phyloP scores from a whole-genome alignment of 495 filamentous ascomycete species.

The Penicillium atrosanguineum region DNA sequence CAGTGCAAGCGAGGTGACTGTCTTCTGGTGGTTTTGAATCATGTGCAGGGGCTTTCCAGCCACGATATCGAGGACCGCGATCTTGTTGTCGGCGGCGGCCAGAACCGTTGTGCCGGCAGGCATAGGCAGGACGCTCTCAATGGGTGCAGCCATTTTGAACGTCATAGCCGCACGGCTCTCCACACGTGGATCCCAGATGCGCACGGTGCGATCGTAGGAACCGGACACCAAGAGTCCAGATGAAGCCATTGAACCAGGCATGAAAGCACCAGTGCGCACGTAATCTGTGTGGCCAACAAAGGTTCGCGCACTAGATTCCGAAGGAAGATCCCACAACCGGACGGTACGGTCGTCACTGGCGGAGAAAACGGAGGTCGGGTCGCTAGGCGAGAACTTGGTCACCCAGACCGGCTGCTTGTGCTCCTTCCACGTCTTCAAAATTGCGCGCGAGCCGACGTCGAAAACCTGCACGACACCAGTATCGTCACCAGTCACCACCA shows the following conservation, averaged over 20 bases:
- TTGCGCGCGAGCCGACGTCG: slow-evolving; percentile 81
- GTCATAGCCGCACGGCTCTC: slow-evolving; percentile 71
- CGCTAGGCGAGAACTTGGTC: slow-evolving; percentile 81
- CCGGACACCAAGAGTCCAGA: slow-evolving; percentile 78
- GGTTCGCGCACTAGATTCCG: slow-evolving; percentile 65
- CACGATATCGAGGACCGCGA: slow-evolving; percentile 91
- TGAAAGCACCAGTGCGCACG: slow-evolving; percentile 79
- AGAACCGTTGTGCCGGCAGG: slow-evolving; percentile 82
- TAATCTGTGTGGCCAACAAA: slow-evolving; percentile 94
- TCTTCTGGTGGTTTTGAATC: slow-evolving; percentile 95
- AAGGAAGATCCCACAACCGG: slow-evolving; percentile 88
- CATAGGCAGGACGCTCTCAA: slow-evolving; percentile 84
- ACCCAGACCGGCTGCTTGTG: slow-evolving; percentile 95
- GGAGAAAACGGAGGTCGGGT: slow-evolving; percentile 80
- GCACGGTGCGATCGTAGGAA: slow-evolving; percentile 90
- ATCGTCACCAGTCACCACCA: slow-evolving; percentile 88
- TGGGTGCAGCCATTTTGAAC: slow-evolving; percentile 85
- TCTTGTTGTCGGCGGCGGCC: slow-evolving; percentile 79
- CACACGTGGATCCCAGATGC: slow-evolving; percentile 86
- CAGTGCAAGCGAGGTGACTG: slow-evolving; percentile 78
- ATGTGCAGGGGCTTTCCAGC: slow-evolving; percentile 83
- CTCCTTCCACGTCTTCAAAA: slow-evolving; percentile 92
- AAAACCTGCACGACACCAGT: slow-evolving; percentile 91
- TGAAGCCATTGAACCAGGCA: slow-evolving; percentile 69
- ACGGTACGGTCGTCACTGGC: slow-evolving; percentile 89